These are phyloP conservation scores for Neurospora sp. DNA, from an alignment of 495 filamentous ascomycete genomes.

Conservation along the genomic window DNA sequence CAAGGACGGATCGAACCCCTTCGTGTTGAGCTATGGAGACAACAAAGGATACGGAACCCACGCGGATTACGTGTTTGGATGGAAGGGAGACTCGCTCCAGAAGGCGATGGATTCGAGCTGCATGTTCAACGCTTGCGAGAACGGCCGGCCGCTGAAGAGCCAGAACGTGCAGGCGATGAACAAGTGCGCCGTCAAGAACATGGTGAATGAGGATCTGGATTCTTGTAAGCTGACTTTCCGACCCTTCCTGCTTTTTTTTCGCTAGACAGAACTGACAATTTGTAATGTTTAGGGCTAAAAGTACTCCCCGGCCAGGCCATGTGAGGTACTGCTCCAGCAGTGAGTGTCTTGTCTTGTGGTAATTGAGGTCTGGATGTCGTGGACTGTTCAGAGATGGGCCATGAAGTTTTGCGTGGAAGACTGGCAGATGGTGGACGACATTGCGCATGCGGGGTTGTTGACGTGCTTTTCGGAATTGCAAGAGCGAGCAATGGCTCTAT, in stretches of 20 bases:
- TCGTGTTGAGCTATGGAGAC: constrained; percentile 27
- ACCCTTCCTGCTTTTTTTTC: background rate
- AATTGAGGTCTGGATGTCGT: background rate
- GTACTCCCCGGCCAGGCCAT: background rate
- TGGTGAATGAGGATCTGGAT: constrained; percentile 34
- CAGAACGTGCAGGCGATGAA: constrained; percentile 35
- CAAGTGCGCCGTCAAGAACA: constrained; percentile 33
- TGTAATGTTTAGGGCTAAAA: background rate
- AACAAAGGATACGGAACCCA: constrained; percentile 16
- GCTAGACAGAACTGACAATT: background rate
- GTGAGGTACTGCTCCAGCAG: background rate
- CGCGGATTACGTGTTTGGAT: constrained; percentile 22
- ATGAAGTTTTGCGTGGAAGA: background rate
- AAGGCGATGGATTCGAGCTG: constrained; percentile 37
- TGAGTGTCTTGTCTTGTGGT: background rate
- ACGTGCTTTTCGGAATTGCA: background rate
- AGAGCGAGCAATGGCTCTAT: background rate
- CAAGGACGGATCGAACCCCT: constrained; percentile 33
- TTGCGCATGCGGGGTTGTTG: background rate
- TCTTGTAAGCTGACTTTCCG: constrained; percentile 29
- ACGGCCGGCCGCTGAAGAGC: constrained; percentile 29
- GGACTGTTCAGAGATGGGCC: background rate
- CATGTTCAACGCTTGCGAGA: constrained; percentile 38
- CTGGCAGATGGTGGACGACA: background rate
- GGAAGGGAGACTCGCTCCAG: constrained; percentile 37